Evolutionary conservation across 495 filamentous ascomycete species (phyloP), one percentile per base, ranked within the genome.

Genomic region (Hyaloscypha hepaticicola): DNA sequence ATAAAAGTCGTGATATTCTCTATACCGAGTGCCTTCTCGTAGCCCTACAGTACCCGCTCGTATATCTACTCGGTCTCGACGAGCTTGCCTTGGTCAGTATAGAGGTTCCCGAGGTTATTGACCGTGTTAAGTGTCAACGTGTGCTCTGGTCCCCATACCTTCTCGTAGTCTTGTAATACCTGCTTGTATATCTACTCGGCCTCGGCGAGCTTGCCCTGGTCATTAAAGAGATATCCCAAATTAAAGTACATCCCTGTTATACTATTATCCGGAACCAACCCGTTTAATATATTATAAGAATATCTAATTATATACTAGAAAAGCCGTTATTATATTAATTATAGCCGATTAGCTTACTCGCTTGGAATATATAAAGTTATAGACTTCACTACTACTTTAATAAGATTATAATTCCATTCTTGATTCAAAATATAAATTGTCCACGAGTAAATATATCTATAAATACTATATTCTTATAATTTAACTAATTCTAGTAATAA

Each of bases 111-210:
- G 16, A 72, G 56, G 34, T 73, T 70, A 58, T 66, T 70, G 45
- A 72, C 65, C 57, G 65, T 67, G 29, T 65, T 24, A n/a, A 79
- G 76, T 26, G 74, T 80, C 55, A 66, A 69, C 64, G 61, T 66
- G 66, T 80, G 75, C 60, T 80, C 69, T 53, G 62, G 69, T 48
- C 77, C 75, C 5, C 69, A 61, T 49, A 64, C 67, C 63, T 77
- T 72, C 70, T 79, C 76, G 7, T 67, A 59, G 69, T 71, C 72
- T 66, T 69, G 38, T 26, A 76, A 70, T 38, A 71, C 74, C 68
- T 66, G 70, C 64, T 69, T 24, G 48, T 72, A 72, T 66, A 75
- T 75, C 67, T 72, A 34, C 66, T 76, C 68, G 0, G 73, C 75
- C 33, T 52, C 29, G 26, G 24, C 49, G 45, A 50, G 45, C 45